Percentiles rank a stretch among this genome's conserved stretches.
Conservation (phyloP, 805 yeast genomes). For the Spathaspora sp. region DNA sequence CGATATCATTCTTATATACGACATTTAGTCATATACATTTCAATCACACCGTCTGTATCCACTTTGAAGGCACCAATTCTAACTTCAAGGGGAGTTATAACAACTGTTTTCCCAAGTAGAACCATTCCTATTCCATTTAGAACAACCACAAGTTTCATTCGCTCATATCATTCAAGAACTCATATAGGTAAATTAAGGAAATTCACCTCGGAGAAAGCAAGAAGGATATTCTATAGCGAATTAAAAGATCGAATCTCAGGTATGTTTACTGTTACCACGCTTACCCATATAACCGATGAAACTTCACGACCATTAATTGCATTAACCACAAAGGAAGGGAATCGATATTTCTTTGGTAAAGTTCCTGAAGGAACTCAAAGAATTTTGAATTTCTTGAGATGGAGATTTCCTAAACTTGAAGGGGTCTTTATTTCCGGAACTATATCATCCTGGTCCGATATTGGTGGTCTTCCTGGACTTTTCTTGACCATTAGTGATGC, state of each 20-base stretch:
- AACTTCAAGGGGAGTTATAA: background rate
- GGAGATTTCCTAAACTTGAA: conserved; percentile 54
- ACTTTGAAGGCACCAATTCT: background rate
- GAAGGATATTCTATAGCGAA: conserved; percentile 2
- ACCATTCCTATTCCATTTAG: background rate
- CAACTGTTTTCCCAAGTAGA: background rate
- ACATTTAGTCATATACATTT: background rate
- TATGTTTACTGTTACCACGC: conserved; percentile 50
- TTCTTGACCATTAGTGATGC: conserved; percentile 80
- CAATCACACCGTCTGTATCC: background rate
- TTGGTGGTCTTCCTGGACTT: conserved; percentile 92
- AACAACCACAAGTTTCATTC: background rate
- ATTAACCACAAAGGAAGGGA: conserved; percentile 48
- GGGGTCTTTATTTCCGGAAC: conserved; percentile 76
- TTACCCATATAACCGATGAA: conserved; percentile 55
- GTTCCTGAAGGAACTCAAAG: conserved; percentile 87
- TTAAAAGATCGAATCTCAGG: background rate
- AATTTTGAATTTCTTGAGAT: conserved; percentile 43
- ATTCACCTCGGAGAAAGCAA: conserved; percentile 1
- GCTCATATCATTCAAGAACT: background rate
- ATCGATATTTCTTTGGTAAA: conserved; percentile 68
- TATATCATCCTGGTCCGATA: conserved; percentile 62
- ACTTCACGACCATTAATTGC: conserved; percentile 53
- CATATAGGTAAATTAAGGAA: background rate
- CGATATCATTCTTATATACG: background rate